phyloP scores from a whole-genome alignment of 1,284 basidiomycete genomes.

The Schizophyllum amplum region DNA sequence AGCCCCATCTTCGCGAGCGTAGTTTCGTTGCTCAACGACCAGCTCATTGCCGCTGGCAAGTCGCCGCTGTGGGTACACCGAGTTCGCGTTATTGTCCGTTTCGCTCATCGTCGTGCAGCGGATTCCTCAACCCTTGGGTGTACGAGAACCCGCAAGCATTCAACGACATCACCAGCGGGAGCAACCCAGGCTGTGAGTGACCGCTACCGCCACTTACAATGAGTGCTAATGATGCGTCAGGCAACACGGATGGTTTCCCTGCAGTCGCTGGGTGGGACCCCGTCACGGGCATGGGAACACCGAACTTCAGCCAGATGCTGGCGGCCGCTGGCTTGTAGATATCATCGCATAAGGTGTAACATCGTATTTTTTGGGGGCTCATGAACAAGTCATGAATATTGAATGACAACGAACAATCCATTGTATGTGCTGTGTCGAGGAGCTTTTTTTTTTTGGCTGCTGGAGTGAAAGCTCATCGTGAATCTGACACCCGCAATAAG shows the following conservation, averaged over 20 bases:
- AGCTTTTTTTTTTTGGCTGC: no score
- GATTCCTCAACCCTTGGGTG: constrained; percentile 55
- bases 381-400: no score
- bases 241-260: constrained; percentile 7
- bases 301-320: constrained; percentile 3
- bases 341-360: no score
- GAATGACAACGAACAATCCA: no score
- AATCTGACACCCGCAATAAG: no score
- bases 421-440: no score
- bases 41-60: constrained; percentile 30
- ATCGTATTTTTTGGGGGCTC: no score
- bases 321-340: neutral
- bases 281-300: constrained; percentile 13
- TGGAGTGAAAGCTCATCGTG: no score
- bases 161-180: constrained; percentile 44
- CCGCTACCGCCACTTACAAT: no score
- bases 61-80: neutral
- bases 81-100: neutral
- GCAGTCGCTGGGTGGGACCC: constrained; percentile 10
- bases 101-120: constrained; percentile 28
- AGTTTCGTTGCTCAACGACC: constrained; percentile 56
- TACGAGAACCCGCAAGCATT: constrained; percentile 29
- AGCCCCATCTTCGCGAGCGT: constrained; percentile 40
- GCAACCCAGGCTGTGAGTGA: neutral
- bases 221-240: neutral